Base-by-base conservation (phyloP, 306 rosid genomes). In the Dryas octopetala region DNA sequence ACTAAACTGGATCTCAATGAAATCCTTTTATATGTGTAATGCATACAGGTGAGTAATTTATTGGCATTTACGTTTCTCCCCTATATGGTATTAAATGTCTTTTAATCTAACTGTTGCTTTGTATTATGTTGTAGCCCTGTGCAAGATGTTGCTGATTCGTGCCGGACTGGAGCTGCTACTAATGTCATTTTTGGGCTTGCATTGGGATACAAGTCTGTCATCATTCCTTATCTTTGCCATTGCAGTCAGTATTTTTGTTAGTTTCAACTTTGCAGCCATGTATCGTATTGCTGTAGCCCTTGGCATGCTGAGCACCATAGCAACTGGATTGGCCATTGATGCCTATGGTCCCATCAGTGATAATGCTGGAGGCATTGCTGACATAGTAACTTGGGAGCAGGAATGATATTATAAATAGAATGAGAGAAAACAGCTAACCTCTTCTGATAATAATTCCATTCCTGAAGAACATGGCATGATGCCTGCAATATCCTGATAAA, bases 331-430 rank as follows among this genome's bases (percentile, higher is more conserved):
- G 86, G 99, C 99, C 75, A 95, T 95, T 44, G 97, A 95, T 77
- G 97, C 99, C 2, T 95, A 92, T 78, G 99, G 99, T 80, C 97
- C 99, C 72, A 95, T 95, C 83, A 90, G 99, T 83, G 97, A 95
- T 88, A 95, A 95, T 70, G 99, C 97, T 28, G 96, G 98, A 67
- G 98, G 97, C 77, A 95, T 95, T 82, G 98, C 98, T 72, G 97
- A 95, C 23, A 28, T 28, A 28, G 2, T 28, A 12, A 38, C 43
- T 40, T 49, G 0, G 44, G 15, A 38, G 32, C 32, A 70, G 51
- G 52, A 64, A 65, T 32, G 51, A 44, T 44, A 43, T 65, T 50
- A 44, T 10, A 16, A 51, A 3, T 7, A 45, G 62, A 73, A 83
- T 65, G 58, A 49, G 49, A 45, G 62, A 61, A 65, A 70, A 14